Evolutionary conservation across 306 rosid species (phyloP), one percentile per base, ranked within the genome.

Genomic region (Vigna unguiculata): DNA sequence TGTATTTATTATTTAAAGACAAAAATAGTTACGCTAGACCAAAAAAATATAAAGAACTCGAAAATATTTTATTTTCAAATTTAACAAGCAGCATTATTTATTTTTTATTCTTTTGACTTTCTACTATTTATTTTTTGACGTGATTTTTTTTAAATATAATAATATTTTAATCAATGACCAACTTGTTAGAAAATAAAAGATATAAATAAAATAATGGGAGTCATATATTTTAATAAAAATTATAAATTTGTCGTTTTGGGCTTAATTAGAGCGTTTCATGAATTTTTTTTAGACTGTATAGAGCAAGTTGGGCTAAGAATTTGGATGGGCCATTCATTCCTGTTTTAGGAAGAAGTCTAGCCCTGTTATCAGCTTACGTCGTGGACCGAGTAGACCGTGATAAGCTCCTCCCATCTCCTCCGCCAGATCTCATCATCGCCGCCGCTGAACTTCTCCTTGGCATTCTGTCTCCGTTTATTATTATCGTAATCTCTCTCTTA

Each of bases 391-490:
- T 53, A 63, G 43, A 19, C 45, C 38, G 61, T 60, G 77, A 45
- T 15, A 43, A 22, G 55, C 75, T 10, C 75, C 51, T 66, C 76
- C 69, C 65, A 40, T 21, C 7, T 69, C 59, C 80, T 78, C 80
- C 69, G 86, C 72, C 58, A 83, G 86, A 83, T 83, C 86, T 71
- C 76, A 12, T 49, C 15, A 73, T 5, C 74, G 46, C 20, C 74
- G 30, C 0, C 36, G 25, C 30, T 34, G 63, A 45, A 20, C 1
- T 19, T 2, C 54, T 78, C 30, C 32, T 22, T 13, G 0, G 30
- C 22, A 32, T 32, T 59, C 49, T 48, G 8, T 12, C 24, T 60
- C 36, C 10, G 36, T 19, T 30, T 76, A 76, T 80, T 76, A 13
- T 13, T 65, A 22, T 47, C 55, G 69, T 80, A 66, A 65, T 32